A percentile compares a stretch with the other conserved stretches of the same genome.
Conservation (phyloP, 169 alveolate genomes). For the Babesia ovata region DNA sequence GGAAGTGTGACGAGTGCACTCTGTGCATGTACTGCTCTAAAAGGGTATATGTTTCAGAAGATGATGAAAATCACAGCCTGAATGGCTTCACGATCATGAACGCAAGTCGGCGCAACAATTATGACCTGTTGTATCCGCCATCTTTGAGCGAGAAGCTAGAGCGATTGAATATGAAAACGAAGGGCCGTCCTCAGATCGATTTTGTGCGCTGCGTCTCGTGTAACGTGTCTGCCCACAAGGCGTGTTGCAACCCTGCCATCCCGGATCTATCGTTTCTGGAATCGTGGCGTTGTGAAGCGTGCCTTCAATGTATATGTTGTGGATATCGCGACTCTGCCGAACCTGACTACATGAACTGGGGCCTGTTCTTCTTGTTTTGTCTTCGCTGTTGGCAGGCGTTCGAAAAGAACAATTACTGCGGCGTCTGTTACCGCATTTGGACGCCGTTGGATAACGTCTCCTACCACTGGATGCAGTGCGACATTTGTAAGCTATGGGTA, state of each 20-base stretch:
- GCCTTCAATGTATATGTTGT: constrained; percentile 77
- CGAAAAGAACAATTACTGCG: constrained; percentile 74
- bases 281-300: constrained; percentile 78
- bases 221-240: constrained; percentile 76
- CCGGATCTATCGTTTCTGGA: constrained; percentile 70
- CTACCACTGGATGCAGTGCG: constrained; percentile 79
- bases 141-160: constrained; percentile 68
- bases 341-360: constrained; percentile 80
- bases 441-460: constrained; percentile 34
- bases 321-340: constrained; percentile 70
- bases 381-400: constrained; percentile 71
- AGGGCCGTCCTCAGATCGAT: constrained; percentile 53
- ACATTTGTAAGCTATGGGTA: constrained; percentile 83
- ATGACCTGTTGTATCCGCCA: constrained; percentile 36
- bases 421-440: constrained; percentile 76
- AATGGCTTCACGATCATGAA: background rate
- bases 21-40: constrained; percentile 50
- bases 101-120: constrained; percentile 20
- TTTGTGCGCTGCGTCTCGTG: constrained; percentile 75
- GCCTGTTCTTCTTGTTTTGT: constrained; percentile 69
- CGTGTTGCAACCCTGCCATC: constrained; percentile 79
- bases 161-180: constrained; percentile 54
- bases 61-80: constrained; percentile 25
- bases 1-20: constrained; percentile 52
- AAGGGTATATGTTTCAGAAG: constrained; percentile 24